phyloP scores from a whole-genome alignment of 1,139 yeast genomes.

The Suzukiozyma palmioleophila region DNA sequence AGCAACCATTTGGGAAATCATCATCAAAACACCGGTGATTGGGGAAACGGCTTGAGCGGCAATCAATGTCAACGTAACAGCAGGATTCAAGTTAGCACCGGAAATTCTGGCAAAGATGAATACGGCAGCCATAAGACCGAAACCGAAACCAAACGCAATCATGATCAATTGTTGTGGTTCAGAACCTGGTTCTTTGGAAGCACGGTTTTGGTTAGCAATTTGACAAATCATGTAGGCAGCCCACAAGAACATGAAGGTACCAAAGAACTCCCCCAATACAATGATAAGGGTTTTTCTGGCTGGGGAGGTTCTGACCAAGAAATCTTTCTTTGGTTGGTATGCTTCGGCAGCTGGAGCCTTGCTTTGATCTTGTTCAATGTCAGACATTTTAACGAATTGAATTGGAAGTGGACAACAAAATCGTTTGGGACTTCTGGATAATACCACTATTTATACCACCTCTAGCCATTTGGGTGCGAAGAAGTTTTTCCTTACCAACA shows the following conservation, averaged over 20 bases:
- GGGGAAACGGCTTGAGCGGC: constrained; percentile 74
- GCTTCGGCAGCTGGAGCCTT: constrained; percentile 18
- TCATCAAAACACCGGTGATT: constrained; percentile 62
- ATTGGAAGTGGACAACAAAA: no score
- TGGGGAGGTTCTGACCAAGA: constrained; percentile 16
- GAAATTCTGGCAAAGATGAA: constrained; percentile 75
- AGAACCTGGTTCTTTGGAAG: constrained; percentile 33
- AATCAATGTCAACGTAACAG: constrained; percentile 71
- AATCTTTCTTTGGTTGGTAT: constrained; percentile 24
- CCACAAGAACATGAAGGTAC: constrained; percentile 82
- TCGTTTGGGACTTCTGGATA: no score
- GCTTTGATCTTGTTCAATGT: constrained; percentile 25
- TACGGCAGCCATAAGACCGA: constrained; percentile 74
- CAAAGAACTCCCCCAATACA: constrained; percentile 61
- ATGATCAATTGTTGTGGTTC: constrained; percentile 67
- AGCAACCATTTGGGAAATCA: constrained; percentile 67
- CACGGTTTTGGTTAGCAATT: constrained; percentile 64
- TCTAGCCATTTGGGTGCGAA: no score
- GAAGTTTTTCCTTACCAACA: no score
- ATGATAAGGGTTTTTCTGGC: constrained; percentile 33
- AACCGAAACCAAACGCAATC: constrained; percentile 87
- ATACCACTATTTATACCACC: no score
- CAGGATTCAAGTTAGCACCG: constrained; percentile 90
- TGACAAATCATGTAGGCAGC: constrained; percentile 81
- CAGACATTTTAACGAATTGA: not conserved